Evolutionary conservation across 2,329 filamentous ascomycete species (phyloP).

Genomic region (Helotiales sp.): DNA sequence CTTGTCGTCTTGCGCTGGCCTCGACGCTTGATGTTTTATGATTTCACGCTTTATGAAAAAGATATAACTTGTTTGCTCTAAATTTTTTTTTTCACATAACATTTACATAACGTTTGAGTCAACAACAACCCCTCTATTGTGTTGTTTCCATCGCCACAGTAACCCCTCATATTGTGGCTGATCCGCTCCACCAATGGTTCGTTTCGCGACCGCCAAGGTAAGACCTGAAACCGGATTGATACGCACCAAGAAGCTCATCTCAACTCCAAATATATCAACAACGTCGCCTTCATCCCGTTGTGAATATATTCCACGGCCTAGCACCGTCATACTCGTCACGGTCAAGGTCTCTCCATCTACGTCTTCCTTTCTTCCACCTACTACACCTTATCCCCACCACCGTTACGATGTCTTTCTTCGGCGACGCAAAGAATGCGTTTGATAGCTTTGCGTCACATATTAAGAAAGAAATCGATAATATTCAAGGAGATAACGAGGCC

Average conservation of each 20-base stretch:
- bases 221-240: slow-evolving; percentile 6
- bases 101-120: too few species aligned
- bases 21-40: neutral
- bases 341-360: neutral
- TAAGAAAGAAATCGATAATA: slow-evolving; percentile 25
- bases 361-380: neutral
- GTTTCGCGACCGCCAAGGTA: neutral
- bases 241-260: neutral
- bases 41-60: neutral
- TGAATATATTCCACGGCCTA: neutral
- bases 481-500: slow-evolving; percentile 43
- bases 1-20: neutral
- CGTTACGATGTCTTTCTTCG: slow-evolving; percentile 19
- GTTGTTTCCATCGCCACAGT: neutral
- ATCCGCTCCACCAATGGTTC: slow-evolving; percentile 3
- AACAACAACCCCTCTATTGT: neutral
- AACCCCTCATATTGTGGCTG: neutral
- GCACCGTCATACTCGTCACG: neutral
- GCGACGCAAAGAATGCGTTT: slow-evolving; percentile 18
- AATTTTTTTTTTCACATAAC: too few species aligned
- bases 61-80: too few species aligned
- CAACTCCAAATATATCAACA: neutral
- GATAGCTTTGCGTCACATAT: slow-evolving; percentile 30
- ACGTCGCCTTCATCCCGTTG: neutral
- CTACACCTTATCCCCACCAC: neutral